phyloP scores from a whole-genome alignment of 345 rosid genomes.

The Citrus trifoliata region DNA sequence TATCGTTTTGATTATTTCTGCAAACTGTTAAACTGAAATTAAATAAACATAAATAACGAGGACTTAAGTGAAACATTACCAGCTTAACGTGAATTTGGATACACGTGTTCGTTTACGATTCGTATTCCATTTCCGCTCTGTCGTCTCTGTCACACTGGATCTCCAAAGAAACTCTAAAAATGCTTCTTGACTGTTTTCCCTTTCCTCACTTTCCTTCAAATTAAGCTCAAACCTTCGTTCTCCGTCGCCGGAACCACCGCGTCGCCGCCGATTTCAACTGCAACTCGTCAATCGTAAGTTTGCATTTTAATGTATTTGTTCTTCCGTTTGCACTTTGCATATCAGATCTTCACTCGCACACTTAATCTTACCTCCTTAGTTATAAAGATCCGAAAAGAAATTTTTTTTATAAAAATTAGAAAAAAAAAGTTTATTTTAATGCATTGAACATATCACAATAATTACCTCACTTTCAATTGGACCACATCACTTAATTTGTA shows the following conservation, averaged over 20 bases:
- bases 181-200: neutral
- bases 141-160: neutral
- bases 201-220: neutral
- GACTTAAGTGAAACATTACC: neutral
- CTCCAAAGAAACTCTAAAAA: neutral
- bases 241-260: neutral
- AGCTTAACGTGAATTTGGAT: neutral
- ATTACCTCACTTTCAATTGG: neutral
- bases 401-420: neutral
- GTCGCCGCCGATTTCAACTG: no score
- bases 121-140: fast-evolving
- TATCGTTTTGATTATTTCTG: neutral
- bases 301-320: neutral
- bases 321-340: no score
- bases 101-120: neutral
- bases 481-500: neutral
- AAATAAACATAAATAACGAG: no score
- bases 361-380: neutral
- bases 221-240: neutral
- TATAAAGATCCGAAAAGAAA: neutral
- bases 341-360: neutral
- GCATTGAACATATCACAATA: neutral
- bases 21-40: neutral
- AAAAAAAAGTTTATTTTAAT: neutral
- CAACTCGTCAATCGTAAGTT: neutral